Percentiles rank a stretch among this genome's conserved stretches.
These are phyloP conservation scores for Tylopilus subfusipes DNA, from an alignment of 768 basidiomycete genomes.

Conservation along the genomic window DNA sequence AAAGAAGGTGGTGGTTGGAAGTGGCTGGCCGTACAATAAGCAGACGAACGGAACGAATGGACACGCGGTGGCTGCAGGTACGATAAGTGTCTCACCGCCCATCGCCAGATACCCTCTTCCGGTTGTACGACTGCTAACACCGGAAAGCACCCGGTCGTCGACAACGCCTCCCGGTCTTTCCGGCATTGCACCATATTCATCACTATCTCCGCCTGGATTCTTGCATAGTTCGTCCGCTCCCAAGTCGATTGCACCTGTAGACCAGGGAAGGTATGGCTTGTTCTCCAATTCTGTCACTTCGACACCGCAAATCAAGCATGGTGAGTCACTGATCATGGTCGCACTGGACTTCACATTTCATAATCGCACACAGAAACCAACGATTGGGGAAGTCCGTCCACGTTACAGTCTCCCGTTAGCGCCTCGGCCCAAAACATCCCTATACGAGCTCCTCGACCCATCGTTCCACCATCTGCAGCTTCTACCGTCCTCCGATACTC, in stretches of 20 bases:
- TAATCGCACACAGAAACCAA: constrained; percentile 14
- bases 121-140: constrained; percentile 22
- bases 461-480: constrained; percentile 28
- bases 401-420: constrained; percentile 16
- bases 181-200: constrained; percentile 30
- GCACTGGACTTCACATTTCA: background rate
- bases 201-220: constrained; percentile 35
- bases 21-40: constrained; percentile 43
- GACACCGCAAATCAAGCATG: constrained; percentile 30
- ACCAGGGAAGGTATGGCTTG: constrained; percentile 18
- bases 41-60: constrained; percentile 32
- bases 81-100: constrained; percentile 17
- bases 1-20: constrained; percentile 40
- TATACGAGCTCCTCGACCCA: constrained; percentile 31
- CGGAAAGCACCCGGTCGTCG: constrained; percentile 33
- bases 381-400: constrained; percentile 23
- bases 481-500: constrained; percentile 34
- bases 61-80: constrained; percentile 7
- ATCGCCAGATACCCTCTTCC: constrained; percentile 10
- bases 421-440: constrained; percentile 17
- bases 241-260: constrained; percentile 14
- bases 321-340: constrained; percentile 16
- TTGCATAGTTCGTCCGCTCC: constrained; percentile 30
- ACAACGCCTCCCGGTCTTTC: constrained; percentile 33
- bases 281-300: constrained; percentile 16